These are phyloP conservation scores for Ceratobasidium sp. DNA, from an alignment of 1,284 basidiomycete genomes.

Conservation along the genomic window DNA sequence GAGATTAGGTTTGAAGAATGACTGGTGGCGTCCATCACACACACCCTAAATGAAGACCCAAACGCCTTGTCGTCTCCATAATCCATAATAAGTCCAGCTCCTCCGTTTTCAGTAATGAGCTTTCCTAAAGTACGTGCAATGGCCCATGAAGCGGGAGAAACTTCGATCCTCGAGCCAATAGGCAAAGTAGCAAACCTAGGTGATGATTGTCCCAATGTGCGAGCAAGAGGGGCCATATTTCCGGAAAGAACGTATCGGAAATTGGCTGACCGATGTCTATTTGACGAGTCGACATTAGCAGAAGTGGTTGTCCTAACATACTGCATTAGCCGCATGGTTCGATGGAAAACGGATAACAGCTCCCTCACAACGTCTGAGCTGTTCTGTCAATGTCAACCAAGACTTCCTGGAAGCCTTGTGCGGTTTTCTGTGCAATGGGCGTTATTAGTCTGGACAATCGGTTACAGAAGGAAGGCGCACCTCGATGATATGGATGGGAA, in stretches of 20 bases:
- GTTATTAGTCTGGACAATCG: neutral
- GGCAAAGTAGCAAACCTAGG: constrained; percentile 72
- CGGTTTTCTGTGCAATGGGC: constrained; percentile 68
- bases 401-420: constrained; percentile 87
- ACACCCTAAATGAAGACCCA: constrained; percentile 80
- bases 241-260: constrained; percentile 75
- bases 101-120: constrained; percentile 57
- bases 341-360: neutral
- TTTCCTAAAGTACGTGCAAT: constrained; percentile 72
- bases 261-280: constrained; percentile 48
- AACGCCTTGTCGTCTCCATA: constrained; percentile 83
- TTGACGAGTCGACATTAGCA: neutral
- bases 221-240: constrained; percentile 67
- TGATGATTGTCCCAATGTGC: constrained; percentile 72
- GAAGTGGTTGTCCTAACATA: constrained; percentile 16
- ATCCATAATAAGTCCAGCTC: constrained; percentile 87
- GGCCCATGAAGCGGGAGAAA: constrained; percentile 74
- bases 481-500: constrained; percentile 91
- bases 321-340: neutral
- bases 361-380: constrained; percentile 40
- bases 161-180: constrained; percentile 75
- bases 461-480: constrained; percentile 53
- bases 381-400: constrained; percentile 62
- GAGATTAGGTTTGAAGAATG: neutral
- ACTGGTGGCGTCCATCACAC: neutral